Conservation (phyloP, 2,329 filamentous ascomycete genomes). For the Trichoderma lentiforme region DNA sequence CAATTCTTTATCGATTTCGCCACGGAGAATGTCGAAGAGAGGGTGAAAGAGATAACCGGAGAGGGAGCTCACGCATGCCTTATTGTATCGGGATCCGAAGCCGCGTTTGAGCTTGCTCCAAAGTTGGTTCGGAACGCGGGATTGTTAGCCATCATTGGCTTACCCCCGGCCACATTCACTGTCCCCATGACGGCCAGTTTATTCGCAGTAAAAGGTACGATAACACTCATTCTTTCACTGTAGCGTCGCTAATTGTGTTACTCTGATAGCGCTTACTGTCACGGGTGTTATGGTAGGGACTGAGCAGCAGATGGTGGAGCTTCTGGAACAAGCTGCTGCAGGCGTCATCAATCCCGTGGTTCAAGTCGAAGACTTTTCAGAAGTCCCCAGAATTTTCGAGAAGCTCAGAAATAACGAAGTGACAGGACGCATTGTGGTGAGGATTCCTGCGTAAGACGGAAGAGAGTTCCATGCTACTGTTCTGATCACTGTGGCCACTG, state of each 20-base stretch:
- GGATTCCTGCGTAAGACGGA: neutral
- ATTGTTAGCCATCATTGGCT: conserved; percentile 25
- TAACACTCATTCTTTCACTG: neutral
- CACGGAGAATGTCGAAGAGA: conserved; percentile 23
- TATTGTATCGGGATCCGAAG: conserved; percentile 28
- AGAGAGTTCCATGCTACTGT: neutral
- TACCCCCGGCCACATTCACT: conserved; percentile 28
- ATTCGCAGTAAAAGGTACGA: conserved; percentile 23
- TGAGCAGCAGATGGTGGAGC: conserved; percentile 19
- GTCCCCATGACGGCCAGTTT: conserved; percentile 26
- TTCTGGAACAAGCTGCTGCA: conserved; percentile 7
- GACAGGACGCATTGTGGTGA: conserved; percentile 8
- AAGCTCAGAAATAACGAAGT: neutral
- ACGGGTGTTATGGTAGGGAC: conserved; percentile 19
- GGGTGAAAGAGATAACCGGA: conserved; percentile 24
- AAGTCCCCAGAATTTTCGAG: neutral
- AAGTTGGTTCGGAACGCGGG: conserved; percentile 27
- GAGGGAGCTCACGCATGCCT: conserved; percentile 30
- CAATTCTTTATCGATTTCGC: conserved; percentile 30
- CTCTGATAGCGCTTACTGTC: conserved; percentile 12
- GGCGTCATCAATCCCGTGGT: neutral
- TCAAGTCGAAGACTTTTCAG: neutral
- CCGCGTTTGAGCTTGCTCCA: conserved; percentile 26
- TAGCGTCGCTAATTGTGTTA: neutral
- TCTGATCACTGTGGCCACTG: neutral